Conservation (phyloP, 2,329 filamentous ascomycete species). For the Penicillium sp. region DNA sequence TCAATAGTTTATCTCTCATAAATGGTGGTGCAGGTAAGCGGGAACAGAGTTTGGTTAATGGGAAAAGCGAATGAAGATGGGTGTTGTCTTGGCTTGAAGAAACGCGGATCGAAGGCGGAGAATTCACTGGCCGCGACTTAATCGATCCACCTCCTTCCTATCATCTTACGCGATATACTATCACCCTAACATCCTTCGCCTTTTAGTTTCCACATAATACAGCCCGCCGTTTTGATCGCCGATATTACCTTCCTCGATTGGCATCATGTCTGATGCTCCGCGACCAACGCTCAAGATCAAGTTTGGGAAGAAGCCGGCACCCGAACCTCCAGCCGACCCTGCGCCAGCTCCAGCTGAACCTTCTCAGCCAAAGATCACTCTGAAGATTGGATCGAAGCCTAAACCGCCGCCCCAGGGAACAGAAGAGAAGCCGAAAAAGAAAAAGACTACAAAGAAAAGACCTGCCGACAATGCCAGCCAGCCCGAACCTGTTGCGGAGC, state of each 20-base stretch:
- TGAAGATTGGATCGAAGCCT: constrained; percentile 41
- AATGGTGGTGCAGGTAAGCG: neutral
- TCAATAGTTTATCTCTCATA: neutral
- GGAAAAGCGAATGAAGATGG: neutral
- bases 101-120: constrained; percentile 12
- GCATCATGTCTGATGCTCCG: constrained; percentile 37
- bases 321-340: constrained; percentile 10
- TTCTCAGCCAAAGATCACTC: constrained; percentile 40
- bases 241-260: neutral
- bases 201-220: neutral
- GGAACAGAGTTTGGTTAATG: neutral
- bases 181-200: neutral
- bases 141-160: neutral
- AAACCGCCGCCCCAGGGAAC: constrained; percentile 21
- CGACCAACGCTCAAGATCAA: constrained; percentile 44
- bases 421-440: constrained; percentile 32
- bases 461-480: constrained; percentile 30
- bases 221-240: neutral
- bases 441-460: constrained; percentile 42
- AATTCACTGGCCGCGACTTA: constrained; percentile 4
- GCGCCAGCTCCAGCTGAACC: constrained; percentile 23
- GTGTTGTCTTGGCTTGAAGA: neutral
- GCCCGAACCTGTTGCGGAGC: constrained; percentile 25
- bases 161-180: neutral
- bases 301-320: constrained; percentile 39